These are phyloP conservation scores for Didymellaceae sp. DNA, from an alignment of 2,329 filamentous ascomycete genomes.

Conservation along the genomic window DNA sequence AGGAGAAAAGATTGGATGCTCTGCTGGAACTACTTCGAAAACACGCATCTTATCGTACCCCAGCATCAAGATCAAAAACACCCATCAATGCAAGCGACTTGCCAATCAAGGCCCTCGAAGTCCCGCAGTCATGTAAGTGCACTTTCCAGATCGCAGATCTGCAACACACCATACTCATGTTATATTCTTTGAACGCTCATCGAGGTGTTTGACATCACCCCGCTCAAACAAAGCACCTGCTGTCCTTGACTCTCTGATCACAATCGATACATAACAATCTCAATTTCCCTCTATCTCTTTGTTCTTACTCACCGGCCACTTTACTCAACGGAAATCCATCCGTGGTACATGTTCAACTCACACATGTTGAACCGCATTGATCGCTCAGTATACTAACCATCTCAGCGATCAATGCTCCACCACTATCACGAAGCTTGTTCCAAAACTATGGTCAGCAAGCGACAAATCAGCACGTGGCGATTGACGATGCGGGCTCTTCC, in stretches of 20 bases:
- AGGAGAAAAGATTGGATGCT: conserved; percentile 7
- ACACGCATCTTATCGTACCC: not conserved
- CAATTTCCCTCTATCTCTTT: too few species aligned
- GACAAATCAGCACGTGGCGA: not conserved
- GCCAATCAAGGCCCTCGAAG: conserved; percentile 12
- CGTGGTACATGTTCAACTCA: too few species aligned
- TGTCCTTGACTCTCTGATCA: too few species aligned
- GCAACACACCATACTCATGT: too few species aligned
- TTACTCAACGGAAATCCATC: too few species aligned
- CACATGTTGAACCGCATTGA: too few species aligned
- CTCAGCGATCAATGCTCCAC: not conserved
- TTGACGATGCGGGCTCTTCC: conserved; percentile 31
- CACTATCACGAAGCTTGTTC: conserved; percentile 1
- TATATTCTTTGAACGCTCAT: too few species aligned
- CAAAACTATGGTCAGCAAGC: not conserved
- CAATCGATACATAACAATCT: too few species aligned
- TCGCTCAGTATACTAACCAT: not conserved
- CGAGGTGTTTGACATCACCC: too few species aligned
- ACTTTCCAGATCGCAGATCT: not conserved
- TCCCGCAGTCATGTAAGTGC: conserved; percentile 20
- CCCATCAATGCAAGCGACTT: conserved; percentile 12
- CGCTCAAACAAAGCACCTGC: too few species aligned
- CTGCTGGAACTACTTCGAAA: conserved; percentile 24
- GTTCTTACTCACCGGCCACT: too few species aligned
- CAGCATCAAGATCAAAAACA: conserved; percentile 6